Percentiles rank a stretch among this genome's conserved stretches.
phyloP scores from a whole-genome alignment of 306 rosid genomes.

The Quercus glauca region DNA sequence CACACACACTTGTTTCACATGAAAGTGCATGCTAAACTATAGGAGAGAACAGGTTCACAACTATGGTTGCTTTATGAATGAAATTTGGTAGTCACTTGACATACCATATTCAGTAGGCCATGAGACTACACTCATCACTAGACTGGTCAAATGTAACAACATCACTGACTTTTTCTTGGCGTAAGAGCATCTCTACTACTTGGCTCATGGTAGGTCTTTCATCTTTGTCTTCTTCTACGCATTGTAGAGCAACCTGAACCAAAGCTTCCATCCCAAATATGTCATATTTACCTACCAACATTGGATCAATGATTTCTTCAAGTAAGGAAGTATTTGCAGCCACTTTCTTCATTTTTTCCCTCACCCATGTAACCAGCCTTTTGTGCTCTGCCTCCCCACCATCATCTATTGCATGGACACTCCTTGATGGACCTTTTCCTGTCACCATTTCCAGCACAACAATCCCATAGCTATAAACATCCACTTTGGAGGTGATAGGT shows the following conservation, averaged over 20 bases:
- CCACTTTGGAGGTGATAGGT: constrained; percentile 47
- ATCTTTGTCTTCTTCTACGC: constrained; percentile 47
- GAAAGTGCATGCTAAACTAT: no score
- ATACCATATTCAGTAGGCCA: no score
- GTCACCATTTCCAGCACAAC: constrained; percentile 37
- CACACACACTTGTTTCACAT: no score
- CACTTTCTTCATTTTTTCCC: constrained; percentile 22
- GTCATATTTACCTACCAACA: constrained; percentile 16
- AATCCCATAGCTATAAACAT: constrained; percentile 45
- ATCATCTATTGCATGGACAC: not conserved
- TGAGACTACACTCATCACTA: no score
- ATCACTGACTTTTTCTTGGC: not conserved
- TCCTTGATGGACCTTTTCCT: constrained; percentile 20
- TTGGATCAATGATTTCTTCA: constrained; percentile 33
- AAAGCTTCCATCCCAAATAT: constrained; percentile 29
- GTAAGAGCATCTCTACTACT: constrained; percentile 42
- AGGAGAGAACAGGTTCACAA: no score
- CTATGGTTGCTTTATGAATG: no score
- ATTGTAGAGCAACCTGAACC: constrained; percentile 34
- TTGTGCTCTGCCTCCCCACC: constrained; percentile 14
- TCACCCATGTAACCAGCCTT: constrained; percentile 39
- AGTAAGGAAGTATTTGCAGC: constrained; percentile 1
- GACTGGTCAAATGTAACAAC: no score
- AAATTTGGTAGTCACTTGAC: no score
- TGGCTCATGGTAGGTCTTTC: constrained; percentile 50